A percentile compares a stretch with the other conserved stretches of the same genome.
phyloP scores from a whole-genome alignment of 768 basidiomycete species.

The Rickenella mellea region DNA sequence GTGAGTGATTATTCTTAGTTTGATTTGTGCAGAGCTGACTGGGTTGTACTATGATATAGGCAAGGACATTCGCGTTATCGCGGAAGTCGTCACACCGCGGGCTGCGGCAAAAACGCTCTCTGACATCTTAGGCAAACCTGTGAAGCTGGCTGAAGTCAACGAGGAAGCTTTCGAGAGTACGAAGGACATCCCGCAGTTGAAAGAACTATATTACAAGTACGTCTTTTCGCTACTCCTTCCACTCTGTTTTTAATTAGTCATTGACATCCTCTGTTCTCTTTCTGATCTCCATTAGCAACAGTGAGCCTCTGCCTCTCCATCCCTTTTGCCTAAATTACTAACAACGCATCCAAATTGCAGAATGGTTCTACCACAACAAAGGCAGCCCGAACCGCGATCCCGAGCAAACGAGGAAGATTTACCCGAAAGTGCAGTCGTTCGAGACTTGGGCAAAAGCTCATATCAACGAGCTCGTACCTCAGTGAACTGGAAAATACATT shows the following conservation, averaged over 20 bases:
- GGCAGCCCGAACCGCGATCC: not conserved
- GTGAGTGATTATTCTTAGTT: not conserved
- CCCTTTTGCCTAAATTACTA: not conserved
- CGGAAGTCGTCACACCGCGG: slow-evolving; percentile 2
- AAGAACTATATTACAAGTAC: slow-evolving; percentile 3
- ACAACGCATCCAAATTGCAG: not conserved
- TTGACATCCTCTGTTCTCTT: too few species aligned
- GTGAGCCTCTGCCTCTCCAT: not conserved
- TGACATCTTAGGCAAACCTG: not conserved
- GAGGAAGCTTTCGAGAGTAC: not conserved
- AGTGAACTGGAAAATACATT: too few species aligned
- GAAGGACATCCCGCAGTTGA: not conserved
- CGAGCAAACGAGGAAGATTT: not conserved
- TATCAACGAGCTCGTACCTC: too few species aligned
- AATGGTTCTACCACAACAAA: not conserved
- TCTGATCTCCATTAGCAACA: not conserved
- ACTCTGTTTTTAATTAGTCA: not conserved
- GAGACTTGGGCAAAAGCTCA: too few species aligned
- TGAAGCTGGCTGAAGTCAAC: slow-evolving; percentile 2
- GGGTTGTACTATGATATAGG: not conserved
- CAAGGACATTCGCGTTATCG: slow-evolving; percentile 1
- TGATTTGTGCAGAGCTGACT: too few species aligned
- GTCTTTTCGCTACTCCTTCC: too few species aligned
- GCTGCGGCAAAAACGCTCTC: not conserved
- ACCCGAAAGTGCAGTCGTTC: too few species aligned